Evolutionary conservation across 441 rosid species (phyloP).

Genomic region (Isatis lusitanica): DNA sequence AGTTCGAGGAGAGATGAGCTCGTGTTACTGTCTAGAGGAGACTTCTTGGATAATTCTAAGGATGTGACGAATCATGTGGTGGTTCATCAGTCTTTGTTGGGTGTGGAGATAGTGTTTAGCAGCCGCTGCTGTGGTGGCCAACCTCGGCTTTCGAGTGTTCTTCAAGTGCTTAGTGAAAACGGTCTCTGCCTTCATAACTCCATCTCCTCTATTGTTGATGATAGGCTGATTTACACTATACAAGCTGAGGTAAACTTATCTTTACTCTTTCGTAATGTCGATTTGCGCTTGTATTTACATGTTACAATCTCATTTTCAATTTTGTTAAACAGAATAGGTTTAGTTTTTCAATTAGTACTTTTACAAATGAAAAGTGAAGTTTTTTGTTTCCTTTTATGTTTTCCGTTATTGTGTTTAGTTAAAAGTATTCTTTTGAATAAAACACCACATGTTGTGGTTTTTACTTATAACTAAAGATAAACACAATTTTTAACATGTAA

Average conservation of each 20-base stretch:
- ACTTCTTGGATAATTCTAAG: conserved; percentile 6
- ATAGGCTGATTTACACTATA: conserved; percentile 47
- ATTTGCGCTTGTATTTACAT: neutral
- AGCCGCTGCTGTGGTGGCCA: conserved; percentile 27
- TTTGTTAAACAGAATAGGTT: neutral
- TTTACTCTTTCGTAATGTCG: neutral
- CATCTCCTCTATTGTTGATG: conserved; percentile 51
- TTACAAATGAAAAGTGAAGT: neutral
- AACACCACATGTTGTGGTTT: neutral
- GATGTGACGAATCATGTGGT: conserved; percentile 27
- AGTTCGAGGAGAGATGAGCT: conserved; percentile 44
- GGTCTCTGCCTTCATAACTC: conserved; percentile 52
- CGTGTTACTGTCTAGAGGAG: conserved; percentile 30
- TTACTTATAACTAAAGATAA: neutral
- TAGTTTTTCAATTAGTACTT: neutral
- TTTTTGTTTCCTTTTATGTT: neutral
- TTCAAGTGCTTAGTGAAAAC: conserved; percentile 45
- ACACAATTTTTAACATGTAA: neutral
- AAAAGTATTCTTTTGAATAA: neutral
- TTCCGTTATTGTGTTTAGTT: too few relatives aligned
- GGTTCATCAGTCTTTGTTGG: conserved; percentile 49
- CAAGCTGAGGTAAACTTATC: conserved; percentile 53
- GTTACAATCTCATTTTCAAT: neutral
- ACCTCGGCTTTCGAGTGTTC: conserved; percentile 51
- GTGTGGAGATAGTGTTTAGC: conserved; percentile 55